Base-by-base conservation (phyloP, 345 rosid species). In the Excoecaria cochinchinensis region DNA sequence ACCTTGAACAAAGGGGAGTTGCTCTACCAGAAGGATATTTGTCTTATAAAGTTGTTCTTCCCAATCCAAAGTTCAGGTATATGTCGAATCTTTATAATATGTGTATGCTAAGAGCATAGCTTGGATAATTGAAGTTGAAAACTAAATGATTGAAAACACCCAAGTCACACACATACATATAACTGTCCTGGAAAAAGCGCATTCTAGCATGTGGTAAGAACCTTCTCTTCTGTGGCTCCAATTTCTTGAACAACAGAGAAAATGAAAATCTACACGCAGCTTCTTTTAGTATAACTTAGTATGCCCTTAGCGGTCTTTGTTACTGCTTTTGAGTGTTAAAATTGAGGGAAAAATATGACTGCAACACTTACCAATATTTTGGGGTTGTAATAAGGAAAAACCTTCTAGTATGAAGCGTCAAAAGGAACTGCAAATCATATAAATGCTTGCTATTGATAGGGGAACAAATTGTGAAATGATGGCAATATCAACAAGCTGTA, bases 1-100 rank as follows among this genome's bases (percentile, higher is more conserved):
- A 95, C 84, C 89, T 92, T 79, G 94, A 91, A 71, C 99, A 91
- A 82, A 89, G 97, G 75, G 97, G 99, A 47, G 82, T 92, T 81
- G 67, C 90, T 77, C 77, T 95, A 52, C 94, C 88, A 4, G 91
- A 91, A 74, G 99, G 91, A 77, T 90, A 87, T 72, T 59, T 92
- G 70, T 88, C 97, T 70, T 88, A 80, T 86, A 92, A 92, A 91
- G 94, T 95, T 79, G 81, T 95, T 31, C 77, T 95, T 73, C 95
- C 99, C 68, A 90, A 92, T 85, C 97, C 99, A 31, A 91, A 87
- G 73, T 95, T 88, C 81, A 77, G 86, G 99, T 95, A 87, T 70
- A 86, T 69, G 3, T 74, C 71, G 21, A 10, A 39, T 19, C 42
- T 59, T 44, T 13, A 24, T 50, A 11, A 19, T 25, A 13, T 73